These are phyloP conservation scores for Phaffomyces thermotolerans DNA, from an alignment of 805 yeast genomes.

Conservation along the genomic window DNA sequence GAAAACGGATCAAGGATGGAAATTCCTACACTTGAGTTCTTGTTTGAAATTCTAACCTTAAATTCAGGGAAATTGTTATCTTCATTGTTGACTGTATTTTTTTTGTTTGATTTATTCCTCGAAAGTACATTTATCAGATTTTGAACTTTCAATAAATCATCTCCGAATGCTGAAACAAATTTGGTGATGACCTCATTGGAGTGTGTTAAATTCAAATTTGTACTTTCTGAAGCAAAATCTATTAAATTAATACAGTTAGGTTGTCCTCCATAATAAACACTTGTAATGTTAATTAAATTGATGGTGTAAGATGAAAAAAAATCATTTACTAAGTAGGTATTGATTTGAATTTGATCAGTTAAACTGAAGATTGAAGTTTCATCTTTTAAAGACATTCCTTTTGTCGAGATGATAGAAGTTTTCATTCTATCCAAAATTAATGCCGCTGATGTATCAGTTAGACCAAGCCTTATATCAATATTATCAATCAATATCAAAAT, in stretches of 20 bases:
- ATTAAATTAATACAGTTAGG: neutral
- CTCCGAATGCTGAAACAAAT: neutral
- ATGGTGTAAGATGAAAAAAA: too few species aligned
- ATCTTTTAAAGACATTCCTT: too few species aligned
- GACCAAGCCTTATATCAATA: too few species aligned
- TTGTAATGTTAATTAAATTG: neutral
- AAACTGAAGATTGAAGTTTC: too few species aligned
- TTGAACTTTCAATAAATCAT: neutral
- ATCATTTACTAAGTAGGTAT: too few species aligned
- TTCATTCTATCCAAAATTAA: too few species aligned
- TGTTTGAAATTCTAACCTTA: neutral
- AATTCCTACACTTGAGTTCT: neutral
- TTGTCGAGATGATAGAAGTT: too few species aligned
- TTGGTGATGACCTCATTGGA: neutral
- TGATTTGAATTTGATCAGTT: too few species aligned
- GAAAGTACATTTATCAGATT: neutral
- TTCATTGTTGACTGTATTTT: neutral
- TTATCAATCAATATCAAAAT: too few species aligned
- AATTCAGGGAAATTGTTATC: neutral
- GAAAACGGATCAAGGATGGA: neutral
- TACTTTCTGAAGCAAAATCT: neutral
- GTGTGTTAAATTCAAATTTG: neutral
- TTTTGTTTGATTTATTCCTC: neutral
- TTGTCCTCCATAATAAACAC: neutral
- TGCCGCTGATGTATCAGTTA: too few species aligned